Evolutionary conservation across 257 asterid genomes (phyloP).

Genomic region (Nicotiana otophora): DNA sequence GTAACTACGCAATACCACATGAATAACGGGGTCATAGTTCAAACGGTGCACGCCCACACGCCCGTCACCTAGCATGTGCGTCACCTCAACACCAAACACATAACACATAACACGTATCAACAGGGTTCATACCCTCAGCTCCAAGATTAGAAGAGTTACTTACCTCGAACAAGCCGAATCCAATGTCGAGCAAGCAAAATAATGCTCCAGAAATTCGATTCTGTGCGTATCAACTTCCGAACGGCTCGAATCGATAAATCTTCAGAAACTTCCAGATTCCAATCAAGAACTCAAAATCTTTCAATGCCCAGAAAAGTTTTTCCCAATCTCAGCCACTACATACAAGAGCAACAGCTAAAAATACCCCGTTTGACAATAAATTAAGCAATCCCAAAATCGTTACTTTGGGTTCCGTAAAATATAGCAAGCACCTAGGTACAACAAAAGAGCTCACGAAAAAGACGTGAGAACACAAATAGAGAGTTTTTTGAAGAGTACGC

Average conservation of each 20-base stretch:
- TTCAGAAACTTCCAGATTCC: not conserved
- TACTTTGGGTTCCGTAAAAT: not conserved
- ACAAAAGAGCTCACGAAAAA: slow-evolving; percentile 11
- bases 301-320: not conserved
- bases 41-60: too few species aligned
- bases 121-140: too few species aligned
- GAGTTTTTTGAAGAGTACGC: slow-evolving; percentile 25
- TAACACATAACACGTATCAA: too few species aligned
- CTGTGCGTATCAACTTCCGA: too few species aligned
- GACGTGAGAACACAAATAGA: slow-evolving; percentile 13
- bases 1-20: too few species aligned
- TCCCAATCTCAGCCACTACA: not conserved
- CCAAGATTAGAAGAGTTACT: too few species aligned
- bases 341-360: not conserved
- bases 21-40: too few species aligned
- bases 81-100: too few species aligned
- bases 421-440: not conserved
- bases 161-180: too few species aligned
- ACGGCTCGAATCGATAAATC: not conserved
- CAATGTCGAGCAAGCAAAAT: too few species aligned
- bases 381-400: not conserved
- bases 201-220: too few species aligned
- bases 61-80: too few species aligned
- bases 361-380: not conserved
- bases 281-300: slow-evolving; percentile 1